These are phyloP conservation scores for Pythium aphanidermatum DNA, from an alignment of 352 stramenopile genomes.

Conservation along the genomic window DNA sequence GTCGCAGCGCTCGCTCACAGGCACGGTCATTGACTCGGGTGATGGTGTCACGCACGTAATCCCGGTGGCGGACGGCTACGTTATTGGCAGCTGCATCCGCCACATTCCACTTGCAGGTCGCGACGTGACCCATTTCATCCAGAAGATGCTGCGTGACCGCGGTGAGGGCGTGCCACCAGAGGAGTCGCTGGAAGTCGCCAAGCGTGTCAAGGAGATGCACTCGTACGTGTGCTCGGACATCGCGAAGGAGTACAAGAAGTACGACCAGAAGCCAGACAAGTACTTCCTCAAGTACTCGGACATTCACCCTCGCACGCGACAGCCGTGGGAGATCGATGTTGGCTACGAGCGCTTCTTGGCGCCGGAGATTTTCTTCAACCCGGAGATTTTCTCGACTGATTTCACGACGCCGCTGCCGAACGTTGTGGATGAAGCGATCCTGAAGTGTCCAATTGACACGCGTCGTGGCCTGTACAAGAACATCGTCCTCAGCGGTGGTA, in stretches of 20 bases:
- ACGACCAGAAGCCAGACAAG: conserved; percentile 90
- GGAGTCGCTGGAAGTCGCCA: conserved; percentile 88
- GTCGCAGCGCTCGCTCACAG: conserved; percentile 87
- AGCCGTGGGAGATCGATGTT: conserved; percentile 88
- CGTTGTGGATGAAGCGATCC: conserved; percentile 93
- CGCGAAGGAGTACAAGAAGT: conserved; percentile 95
- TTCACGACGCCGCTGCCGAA: conserved; percentile 91
- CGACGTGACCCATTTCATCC: conserved; percentile 95
- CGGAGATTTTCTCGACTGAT: conserved; percentile 94
- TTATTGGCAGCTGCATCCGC: conserved; percentile 94
- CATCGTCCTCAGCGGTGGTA: conserved; percentile 93
- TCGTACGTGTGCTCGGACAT: conserved; percentile 95
- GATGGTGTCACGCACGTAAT: conserved; percentile 95
- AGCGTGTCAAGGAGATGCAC: conserved; percentile 92
- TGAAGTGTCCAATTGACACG: conserved; percentile 95
- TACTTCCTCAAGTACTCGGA: conserved; percentile 89
- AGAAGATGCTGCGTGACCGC: conserved; percentile 90
- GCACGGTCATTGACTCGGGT: conserved; percentile 92
- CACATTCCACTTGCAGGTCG: conserved; percentile 92
- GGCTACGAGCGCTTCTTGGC: conserved; percentile 93
- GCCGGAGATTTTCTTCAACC: conserved; percentile 97
- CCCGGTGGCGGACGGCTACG: conserved; percentile 92
- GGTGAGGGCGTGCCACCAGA: conserved; percentile 89
- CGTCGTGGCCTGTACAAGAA: conserved; percentile 94
- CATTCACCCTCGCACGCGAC: conserved; percentile 67